These are phyloP conservation scores for Diplodia mutila DNA, from an alignment of 2,329 filamentous ascomycete species.

Conservation along the genomic window DNA sequence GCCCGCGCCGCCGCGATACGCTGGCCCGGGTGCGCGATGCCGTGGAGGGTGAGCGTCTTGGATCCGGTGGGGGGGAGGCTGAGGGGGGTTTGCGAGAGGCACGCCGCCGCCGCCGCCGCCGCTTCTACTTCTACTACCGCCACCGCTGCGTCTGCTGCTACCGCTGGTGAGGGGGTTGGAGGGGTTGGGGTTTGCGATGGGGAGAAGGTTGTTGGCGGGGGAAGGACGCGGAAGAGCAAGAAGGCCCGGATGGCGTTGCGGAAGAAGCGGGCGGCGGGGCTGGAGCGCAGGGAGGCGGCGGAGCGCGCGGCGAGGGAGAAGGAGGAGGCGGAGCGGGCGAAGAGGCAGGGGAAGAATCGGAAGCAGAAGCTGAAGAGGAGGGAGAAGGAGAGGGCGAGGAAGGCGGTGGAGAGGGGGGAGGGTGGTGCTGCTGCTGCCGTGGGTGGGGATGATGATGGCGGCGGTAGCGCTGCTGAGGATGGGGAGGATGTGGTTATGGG, in stretches of 20 bases:
- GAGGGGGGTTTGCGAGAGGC: neutral
- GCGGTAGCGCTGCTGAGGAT: neutral
- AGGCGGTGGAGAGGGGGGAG: neutral
- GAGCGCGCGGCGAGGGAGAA: neutral
- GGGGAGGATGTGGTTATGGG: conserved; percentile 1
- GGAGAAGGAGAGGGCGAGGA: conserved; percentile 4
- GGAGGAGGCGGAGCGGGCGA: conserved; percentile 10
- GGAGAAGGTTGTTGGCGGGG: neutral
- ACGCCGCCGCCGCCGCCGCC: neutral
- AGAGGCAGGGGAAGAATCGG: conserved; percentile 9
- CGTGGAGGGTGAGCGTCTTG: neutral
- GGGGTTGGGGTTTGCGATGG: neutral
- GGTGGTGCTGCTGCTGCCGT: neutral
- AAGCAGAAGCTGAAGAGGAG: conserved; percentile 15
- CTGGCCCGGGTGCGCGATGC: neutral
- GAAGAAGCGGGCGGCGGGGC: neutral
- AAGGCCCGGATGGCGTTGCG: conserved; percentile 8
- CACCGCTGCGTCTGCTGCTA: no score
- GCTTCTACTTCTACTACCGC: no score
- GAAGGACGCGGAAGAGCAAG: conserved; percentile 3
- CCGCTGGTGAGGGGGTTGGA: no score
- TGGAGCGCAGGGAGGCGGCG: neutral
- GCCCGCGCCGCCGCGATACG: neutral
- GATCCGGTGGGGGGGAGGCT: neutral
- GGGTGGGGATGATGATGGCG: neutral